A percentile compares a stretch with the other conserved stretches of the same genome.
Conservation (phyloP, 352 stramenopile genomes). For the Globisporangium spinosum region DNA sequence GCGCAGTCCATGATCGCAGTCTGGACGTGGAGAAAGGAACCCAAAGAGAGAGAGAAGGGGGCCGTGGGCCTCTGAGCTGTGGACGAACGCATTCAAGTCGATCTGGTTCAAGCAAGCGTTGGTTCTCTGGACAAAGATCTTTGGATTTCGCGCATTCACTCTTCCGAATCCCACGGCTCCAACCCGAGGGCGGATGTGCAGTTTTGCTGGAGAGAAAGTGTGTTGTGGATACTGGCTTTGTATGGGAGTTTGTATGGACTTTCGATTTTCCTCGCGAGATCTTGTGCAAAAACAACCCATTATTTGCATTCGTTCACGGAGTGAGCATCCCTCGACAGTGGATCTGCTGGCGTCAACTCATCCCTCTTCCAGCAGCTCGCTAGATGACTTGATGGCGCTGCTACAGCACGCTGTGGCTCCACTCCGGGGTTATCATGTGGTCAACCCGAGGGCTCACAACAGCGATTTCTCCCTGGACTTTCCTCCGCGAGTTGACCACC, state of each 20-base stretch:
- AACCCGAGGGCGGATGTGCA: neutral
- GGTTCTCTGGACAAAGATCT: neutral
- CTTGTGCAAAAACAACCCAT: too few species aligned
- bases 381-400: neutral
- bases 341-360: neutral
- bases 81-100: neutral
- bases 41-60: neutral
- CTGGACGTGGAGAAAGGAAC: neutral
- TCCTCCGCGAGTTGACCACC: neutral
- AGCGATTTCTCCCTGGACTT: neutral
- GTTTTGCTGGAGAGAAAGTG: neutral
- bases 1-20: neutral
- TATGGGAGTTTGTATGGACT: neutral
- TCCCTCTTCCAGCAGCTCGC: neutral
- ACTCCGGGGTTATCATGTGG: neutral
- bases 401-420: neutral
- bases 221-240: neutral
- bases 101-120: neutral
- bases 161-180: neutral
- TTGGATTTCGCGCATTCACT: neutral
- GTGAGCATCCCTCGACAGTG: neutral
- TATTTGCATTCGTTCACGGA: neutral
- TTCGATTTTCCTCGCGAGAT: neutral
- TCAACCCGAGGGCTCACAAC: neutral
- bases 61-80: neutral